Evolutionary conservation across 2,329 filamentous ascomycete genomes (phyloP).

Genomic region (Fusarium pininemorale): DNA sequence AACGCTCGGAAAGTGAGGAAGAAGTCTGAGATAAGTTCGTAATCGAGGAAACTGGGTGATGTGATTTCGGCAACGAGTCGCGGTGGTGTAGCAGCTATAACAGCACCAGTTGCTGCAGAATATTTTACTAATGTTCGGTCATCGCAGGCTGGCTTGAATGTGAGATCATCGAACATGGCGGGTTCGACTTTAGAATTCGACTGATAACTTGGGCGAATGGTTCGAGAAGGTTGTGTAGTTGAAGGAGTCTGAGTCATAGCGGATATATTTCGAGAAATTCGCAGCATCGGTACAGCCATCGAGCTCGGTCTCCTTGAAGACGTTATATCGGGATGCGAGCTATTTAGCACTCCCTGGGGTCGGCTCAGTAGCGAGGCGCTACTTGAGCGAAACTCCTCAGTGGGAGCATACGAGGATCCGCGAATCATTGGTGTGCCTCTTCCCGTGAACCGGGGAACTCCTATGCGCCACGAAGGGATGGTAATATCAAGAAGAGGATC

Average conservation of each 20-base stretch:
- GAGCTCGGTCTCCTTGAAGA: slow-evolving; percentile 50
- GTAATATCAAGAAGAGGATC: slow-evolving; percentile 73
- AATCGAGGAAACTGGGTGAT: slow-evolving; percentile 93
- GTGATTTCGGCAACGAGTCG: slow-evolving; percentile 96
- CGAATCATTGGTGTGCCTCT: slow-evolving; percentile 80
- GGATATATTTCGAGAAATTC: slow-evolving; percentile 39
- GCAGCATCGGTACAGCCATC: slow-evolving; percentile 50
- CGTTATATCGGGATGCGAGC: slow-evolving; percentile 39
- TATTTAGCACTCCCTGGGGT: slow-evolving; percentile 45
- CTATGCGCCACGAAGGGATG: slow-evolving; percentile 86
- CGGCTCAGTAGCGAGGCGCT: slow-evolving; percentile 59
- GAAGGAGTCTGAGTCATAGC: slow-evolving; percentile 43
- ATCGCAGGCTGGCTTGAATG: slow-evolving; percentile 80
- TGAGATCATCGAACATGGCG: slow-evolving; percentile 83
- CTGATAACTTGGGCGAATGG: slow-evolving; percentile 57
- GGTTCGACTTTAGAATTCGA: slow-evolving; percentile 69
- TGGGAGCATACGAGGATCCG: slow-evolving; percentile 81
- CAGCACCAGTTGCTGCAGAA: slow-evolving; percentile 73
- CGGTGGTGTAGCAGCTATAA: slow-evolving; percentile 88
- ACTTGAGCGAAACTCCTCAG: slow-evolving; percentile 75
- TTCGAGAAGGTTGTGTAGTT: slow-evolving; percentile 53
- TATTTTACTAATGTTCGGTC: slow-evolving; percentile 85
- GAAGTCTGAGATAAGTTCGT: slow-evolving; percentile 96
- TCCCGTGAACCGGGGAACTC: slow-evolving; percentile 81
- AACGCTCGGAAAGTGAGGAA: slow-evolving; percentile 95